Percentiles rank a stretch among this genome's conserved stretches.
phyloP scores from a whole-genome alignment of 768 basidiomycete genomes.

The Trichaptum fuscoviolaceum region DNA sequence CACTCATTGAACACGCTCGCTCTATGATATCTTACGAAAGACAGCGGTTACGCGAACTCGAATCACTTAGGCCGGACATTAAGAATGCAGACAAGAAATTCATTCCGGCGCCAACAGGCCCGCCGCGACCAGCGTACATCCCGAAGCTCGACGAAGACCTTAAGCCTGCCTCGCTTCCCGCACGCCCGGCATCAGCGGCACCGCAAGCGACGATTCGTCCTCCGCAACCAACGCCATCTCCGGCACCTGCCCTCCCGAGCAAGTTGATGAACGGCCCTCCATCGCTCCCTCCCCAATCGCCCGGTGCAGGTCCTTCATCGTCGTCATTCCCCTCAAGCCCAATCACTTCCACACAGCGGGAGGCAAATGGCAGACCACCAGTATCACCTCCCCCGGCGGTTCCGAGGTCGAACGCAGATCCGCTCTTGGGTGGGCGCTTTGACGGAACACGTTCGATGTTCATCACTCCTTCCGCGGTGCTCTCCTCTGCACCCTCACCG shows the following conservation, averaged over 20 bases:
- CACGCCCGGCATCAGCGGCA: conserved; percentile 15
- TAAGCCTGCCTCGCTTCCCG: conserved; percentile 26
- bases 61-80: conserved; percentile 76
- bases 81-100: conserved; percentile 59
- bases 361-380: neutral
- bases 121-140: conserved; percentile 56
- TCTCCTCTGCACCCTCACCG: conserved; percentile 30
- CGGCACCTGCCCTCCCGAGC: conserved; percentile 12
- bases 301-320: conserved; percentile 53
- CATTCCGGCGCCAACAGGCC: conserved; percentile 40
- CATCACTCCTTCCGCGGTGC: conserved; percentile 40
- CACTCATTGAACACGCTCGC: conserved; percentile 89
- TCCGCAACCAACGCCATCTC: conserved; percentile 14
- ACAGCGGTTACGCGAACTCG: conserved; percentile 82
- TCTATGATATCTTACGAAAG: conserved; percentile 90
- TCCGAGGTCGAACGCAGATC: conserved; percentile 27
- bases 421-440: conserved; percentile 58
- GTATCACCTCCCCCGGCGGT: conserved; percentile 17
- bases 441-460: conserved; percentile 84
- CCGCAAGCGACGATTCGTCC: conserved; percentile 14
- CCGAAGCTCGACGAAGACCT: conserved; percentile 61
- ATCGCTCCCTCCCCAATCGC: conserved; percentile 39
- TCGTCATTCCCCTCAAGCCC: conserved; percentile 29
- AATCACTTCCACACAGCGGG: conserved; percentile 20
- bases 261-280: conserved; percentile 14